A percentile compares a stretch with the other conserved stretches of the same genome.
These are phyloP conservation scores for Talaromyces piceae DNA, from an alignment of 2,329 filamentous ascomycete genomes.

Conservation along the genomic window DNA sequence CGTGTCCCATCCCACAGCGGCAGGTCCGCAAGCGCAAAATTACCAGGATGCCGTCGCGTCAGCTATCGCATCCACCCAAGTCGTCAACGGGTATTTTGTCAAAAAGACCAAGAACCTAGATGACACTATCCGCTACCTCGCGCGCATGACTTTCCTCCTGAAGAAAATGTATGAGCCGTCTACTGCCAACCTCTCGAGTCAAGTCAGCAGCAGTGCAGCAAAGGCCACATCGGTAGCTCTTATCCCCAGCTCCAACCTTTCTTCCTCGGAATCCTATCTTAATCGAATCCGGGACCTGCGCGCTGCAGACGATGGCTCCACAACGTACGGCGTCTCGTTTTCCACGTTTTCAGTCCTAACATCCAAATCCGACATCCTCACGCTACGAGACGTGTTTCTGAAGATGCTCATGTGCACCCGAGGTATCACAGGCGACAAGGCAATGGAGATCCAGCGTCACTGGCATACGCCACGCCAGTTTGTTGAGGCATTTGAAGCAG, in stretches of 20 bases:
- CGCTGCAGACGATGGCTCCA: slow-evolving; percentile 24
- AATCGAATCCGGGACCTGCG: slow-evolving; percentile 55
- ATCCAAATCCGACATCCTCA: slow-evolving; percentile 68
- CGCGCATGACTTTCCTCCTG: slow-evolving; percentile 62
- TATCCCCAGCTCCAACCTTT: slow-evolving; percentile 54
- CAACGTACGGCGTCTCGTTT: slow-evolving; percentile 59
- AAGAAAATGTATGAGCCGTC: slow-evolving; percentile 50
- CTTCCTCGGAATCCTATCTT: slow-evolving; percentile 63
- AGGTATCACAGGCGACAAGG: slow-evolving; percentile 69
- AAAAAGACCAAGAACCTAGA: slow-evolving; percentile 70
- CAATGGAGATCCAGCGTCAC: slow-evolving; percentile 68
- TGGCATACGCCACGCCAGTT: slow-evolving; percentile 69
- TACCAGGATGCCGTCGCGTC: slow-evolving; percentile 63
- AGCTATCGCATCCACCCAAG: slow-evolving; percentile 68
- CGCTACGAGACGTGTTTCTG: slow-evolving; percentile 65
- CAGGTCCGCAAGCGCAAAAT: slow-evolving; percentile 26
- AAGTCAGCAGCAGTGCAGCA: slow-evolving; percentile 11
- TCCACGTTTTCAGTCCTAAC: slow-evolving; percentile 63
- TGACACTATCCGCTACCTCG: slow-evolving; percentile 68
- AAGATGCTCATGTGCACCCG: slow-evolving; percentile 82
- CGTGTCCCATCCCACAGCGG: slow-evolving; percentile 44
- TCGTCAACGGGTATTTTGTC: slow-evolving; percentile 71
- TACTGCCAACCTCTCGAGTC: not conserved
- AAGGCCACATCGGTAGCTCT: slow-evolving; percentile 45
- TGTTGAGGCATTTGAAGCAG: slow-evolving; percentile 57